These are phyloP conservation scores for Penicillium polonicum DNA, from an alignment of 2,329 filamentous ascomycete species.

Conservation along the genomic window DNA sequence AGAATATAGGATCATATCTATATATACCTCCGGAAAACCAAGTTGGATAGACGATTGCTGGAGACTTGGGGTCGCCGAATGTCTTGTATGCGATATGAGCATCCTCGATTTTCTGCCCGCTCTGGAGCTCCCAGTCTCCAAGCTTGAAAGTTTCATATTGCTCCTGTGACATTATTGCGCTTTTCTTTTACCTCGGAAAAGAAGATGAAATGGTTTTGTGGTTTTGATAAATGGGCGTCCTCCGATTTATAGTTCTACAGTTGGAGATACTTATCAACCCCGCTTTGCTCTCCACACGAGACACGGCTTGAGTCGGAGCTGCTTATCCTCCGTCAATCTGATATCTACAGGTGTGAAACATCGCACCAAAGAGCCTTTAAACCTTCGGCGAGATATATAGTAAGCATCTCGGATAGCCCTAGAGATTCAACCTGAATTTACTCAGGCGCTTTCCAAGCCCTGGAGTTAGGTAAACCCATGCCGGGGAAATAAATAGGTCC, in stretches of 20 bases:
- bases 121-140: constrained; percentile 66
- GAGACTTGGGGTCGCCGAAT: constrained; percentile 61
- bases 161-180: constrained; percentile 17
- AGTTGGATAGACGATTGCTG: constrained; percentile 72
- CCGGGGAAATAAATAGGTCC: background rate
- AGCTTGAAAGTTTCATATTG: constrained; percentile 55
- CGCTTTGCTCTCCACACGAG: constrained; percentile 18
- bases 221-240: background rate
- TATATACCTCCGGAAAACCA: constrained; percentile 67
- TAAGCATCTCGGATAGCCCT: background rate
- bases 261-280: constrained; percentile 14
- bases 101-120: constrained; percentile 59
- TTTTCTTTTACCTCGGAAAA: background rate
- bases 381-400: background rate
- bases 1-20: background rate
- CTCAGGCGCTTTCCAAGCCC: background rate
- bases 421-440: background rate
- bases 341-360: background rate
- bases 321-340: background rate
- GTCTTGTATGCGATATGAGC: constrained; percentile 77
- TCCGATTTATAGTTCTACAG: constrained; percentile 14
- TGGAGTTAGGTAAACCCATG: background rate
- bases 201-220: background rate
- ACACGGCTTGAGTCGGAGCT: constrained; percentile 10
- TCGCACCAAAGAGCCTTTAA: background rate